A percentile compares a stretch with the other conserved stretches of the same genome.
phyloP scores from a whole-genome alignment of 768 basidiomycete species.

The Lentinula raphanica region DNA sequence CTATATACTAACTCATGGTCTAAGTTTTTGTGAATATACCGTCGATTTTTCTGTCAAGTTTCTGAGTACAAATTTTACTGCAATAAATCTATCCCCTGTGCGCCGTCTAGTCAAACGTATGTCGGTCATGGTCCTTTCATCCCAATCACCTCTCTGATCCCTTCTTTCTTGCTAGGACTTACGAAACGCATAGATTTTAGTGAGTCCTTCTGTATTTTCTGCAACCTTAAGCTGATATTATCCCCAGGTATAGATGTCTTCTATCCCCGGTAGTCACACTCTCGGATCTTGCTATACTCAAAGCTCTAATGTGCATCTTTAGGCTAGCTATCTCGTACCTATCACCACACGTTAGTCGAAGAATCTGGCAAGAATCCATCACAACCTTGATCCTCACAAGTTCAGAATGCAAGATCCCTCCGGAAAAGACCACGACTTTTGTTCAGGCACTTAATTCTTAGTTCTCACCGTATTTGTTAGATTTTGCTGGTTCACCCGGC shows the following conservation, averaged over 20 bases:
- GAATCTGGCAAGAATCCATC: conserved; percentile 79
- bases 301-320: background rate
- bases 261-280: conserved; percentile 53
- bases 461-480: conserved; percentile 65
- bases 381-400: conserved; percentile 62
- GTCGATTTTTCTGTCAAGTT: background rate
- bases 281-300: background rate
- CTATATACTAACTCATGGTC: conserved; percentile 58
- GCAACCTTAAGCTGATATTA: background rate
- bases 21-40: conserved; percentile 47
- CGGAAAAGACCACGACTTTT: conserved; percentile 51
- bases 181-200: conserved; percentile 71
- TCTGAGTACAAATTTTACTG: conserved; percentile 51
- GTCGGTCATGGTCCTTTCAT: background rate
- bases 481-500: conserved; percentile 56
- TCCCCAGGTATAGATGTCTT: conserved; percentile 70
- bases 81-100: conserved; percentile 47
- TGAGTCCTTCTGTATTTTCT: conserved; percentile 27
- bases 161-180: conserved; percentile 33
- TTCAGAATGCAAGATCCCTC: conserved; percentile 54
- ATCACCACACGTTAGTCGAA: conserved; percentile 58
- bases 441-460: conserved; percentile 50
- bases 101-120: conserved; percentile 60
- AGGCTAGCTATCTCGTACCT: conserved; percentile 55
- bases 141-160: background rate